These are phyloP conservation scores for Coemansia sp. DNA, from an alignment of 371 early-diverging fungal species.

Conservation along the genomic window DNA sequence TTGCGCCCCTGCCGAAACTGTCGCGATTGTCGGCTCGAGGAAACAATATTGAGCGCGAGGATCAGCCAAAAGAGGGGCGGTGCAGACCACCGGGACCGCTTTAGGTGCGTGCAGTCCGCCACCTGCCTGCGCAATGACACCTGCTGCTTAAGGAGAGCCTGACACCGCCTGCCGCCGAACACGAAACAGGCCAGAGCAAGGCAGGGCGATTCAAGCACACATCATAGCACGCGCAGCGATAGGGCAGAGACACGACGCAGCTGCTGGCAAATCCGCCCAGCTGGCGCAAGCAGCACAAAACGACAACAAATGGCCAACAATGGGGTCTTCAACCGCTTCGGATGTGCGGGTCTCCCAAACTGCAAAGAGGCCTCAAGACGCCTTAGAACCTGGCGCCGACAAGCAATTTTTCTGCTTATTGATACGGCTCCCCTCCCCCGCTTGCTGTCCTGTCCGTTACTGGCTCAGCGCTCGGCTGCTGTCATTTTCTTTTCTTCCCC, in stretches of 20 bases:
- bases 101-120: neutral
- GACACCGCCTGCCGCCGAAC: neutral
- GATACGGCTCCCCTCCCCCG: neutral
- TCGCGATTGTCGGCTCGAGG: neutral
- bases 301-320: constrained; percentile 4
- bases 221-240: too few species aligned
- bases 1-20: constrained; percentile 1
- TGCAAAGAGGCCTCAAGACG: neutral
- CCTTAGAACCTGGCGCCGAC: neutral
- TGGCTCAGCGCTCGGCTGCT: neutral
- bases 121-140: neutral
- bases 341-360: constrained; percentile 1
- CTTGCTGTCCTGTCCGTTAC: neutral
- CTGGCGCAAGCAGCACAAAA: neutral
- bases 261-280: neutral
- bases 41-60: neutral
- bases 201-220: too few species aligned
- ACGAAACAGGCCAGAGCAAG: too few species aligned
- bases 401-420: neutral
- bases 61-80: neutral
- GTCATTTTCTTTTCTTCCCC: neutral
- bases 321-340: constrained; percentile 1
- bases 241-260: too few species aligned
- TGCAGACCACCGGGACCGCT: neutral
- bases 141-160: neutral